A percentile compares a stretch with the other conserved stretches of the same genome.
phyloP scores from a whole-genome alignment of 2,329 filamentous ascomycete genomes.

The Sporothrix luriei region DNA sequence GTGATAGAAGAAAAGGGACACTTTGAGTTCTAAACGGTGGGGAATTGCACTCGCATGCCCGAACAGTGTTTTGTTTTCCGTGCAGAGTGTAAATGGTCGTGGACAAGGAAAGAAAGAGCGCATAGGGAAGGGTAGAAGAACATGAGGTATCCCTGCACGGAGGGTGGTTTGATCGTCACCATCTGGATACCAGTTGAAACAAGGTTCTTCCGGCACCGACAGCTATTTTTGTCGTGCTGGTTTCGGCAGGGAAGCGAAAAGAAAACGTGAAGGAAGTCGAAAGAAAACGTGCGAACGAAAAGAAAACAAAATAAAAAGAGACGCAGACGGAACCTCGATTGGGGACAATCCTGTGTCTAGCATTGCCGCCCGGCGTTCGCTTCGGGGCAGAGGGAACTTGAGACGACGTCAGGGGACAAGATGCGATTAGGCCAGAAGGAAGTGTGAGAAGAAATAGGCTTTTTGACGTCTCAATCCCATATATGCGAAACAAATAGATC shows the following conservation, averaged over 20 bases:
- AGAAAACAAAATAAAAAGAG: background rate
- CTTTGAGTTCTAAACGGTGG: background rate
- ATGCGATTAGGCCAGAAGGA: background rate
- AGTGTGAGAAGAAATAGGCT: background rate
- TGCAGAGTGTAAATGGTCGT: background rate
- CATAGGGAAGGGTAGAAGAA: background rate
- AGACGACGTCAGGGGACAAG: background rate
- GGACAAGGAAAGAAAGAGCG: background rate
- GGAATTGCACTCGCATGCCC: background rate
- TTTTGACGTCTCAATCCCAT: background rate
- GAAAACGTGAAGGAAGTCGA: background rate
- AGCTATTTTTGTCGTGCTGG: background rate
- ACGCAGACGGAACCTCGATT: background rate
- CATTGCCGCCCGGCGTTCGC: background rate
- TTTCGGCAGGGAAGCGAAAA: background rate
- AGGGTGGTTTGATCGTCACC: background rate
- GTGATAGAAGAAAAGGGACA: too few relatives aligned
- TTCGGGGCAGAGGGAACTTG: background rate
- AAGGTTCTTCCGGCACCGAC: background rate
- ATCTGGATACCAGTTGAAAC: conserved; percentile 4
- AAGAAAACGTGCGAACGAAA: background rate
- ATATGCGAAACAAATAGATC: background rate
- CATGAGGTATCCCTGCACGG: conserved; percentile 6
- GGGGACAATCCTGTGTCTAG: background rate
- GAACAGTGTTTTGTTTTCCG: background rate